A percentile compares a stretch with the other conserved stretches of the same genome.
phyloP scores from a whole-genome alignment of 139 green algal genomes.

The Astrephomene gubernaculifera region DNA sequence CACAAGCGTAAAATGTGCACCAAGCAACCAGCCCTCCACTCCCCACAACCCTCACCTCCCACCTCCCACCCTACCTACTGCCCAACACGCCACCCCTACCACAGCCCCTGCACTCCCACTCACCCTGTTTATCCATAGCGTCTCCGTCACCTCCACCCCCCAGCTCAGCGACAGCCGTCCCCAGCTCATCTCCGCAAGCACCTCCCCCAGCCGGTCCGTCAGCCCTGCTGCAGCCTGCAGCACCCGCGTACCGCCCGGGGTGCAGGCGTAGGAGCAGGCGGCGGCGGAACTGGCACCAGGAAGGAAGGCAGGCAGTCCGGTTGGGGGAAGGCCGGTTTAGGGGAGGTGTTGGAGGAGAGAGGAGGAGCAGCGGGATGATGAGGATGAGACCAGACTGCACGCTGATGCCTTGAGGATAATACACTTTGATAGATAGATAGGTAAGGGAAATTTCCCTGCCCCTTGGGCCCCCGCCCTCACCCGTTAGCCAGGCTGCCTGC shows the following conservation, averaged over 20 bases:
- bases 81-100: no score
- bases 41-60: background rate
- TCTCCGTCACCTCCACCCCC: slow-evolving; percentile 53
- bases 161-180: slow-evolving; percentile 59
- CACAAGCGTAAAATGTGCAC: no score
- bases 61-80: slow-evolving; percentile 1
- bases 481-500: background rate
- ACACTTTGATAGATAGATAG: no score
- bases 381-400: no score
- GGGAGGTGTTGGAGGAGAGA: no score
- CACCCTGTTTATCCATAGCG: no score
- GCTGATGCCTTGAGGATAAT: no score
- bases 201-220: slow-evolving; percentile 58
- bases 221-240: slow-evolving; percentile 48
- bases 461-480: background rate
- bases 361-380: no score
- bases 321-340: no score
- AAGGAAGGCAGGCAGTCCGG: no score
- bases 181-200: slow-evolving; percentile 63
- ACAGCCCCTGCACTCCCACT: no score
- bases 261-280: slow-evolving; percentile 70
- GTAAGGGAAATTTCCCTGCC: no score
- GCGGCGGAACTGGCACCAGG: background rate
- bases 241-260: slow-evolving; percentile 36
- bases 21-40: background rate